phyloP scores from a whole-genome alignment of 1,284 basidiomycete genomes.

The Calocybe gambosa region DNA sequence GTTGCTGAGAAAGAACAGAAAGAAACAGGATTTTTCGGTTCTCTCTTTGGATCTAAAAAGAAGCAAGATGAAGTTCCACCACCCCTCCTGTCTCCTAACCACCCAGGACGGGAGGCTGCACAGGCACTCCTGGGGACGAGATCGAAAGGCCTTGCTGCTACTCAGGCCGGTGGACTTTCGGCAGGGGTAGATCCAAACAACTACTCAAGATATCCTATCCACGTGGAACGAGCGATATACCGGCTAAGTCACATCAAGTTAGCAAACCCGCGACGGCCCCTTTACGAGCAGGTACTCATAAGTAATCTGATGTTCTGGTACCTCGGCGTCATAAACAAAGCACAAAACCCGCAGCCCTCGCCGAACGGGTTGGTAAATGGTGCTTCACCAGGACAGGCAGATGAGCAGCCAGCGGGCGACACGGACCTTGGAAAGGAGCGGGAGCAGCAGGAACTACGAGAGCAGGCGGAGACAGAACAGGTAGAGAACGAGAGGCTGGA shows the following conservation, averaged over 20 bases:
- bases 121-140: conserved; percentile 79
- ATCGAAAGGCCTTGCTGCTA: conserved; percentile 57
- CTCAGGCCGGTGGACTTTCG: conserved; percentile 50
- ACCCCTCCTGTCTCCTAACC: conserved; percentile 41
- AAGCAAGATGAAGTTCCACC: conserved; percentile 62
- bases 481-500: conserved; percentile 30
- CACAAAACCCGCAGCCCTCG: conserved; percentile 39
- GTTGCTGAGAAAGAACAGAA: conserved; percentile 59
- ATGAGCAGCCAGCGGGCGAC: conserved; percentile 22
- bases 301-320: conserved; percentile 99
- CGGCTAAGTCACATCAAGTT: conserved; percentile 97
- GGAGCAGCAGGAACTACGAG: conserved; percentile 37
- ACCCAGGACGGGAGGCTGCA: conserved; percentile 72
- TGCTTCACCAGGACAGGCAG: conserved; percentile 15
- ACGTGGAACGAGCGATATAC: conserved; percentile 97
- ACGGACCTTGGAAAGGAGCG: conserved; percentile 34
- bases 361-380: conserved; percentile 21
- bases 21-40: conserved; percentile 80
- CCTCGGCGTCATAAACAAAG: conserved; percentile 93
- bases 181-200: conserved; percentile 41
- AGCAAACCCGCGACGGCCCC: conserved; percentile 90
- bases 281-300: conserved; percentile 98
- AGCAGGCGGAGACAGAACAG: conserved; percentile 40
- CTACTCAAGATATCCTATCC: conserved; percentile 87
- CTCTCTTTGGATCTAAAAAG: conserved; percentile 75